A percentile compares a stretch with the other conserved stretches of the same genome.
Conservation (phyloP, 148 eudicot genomes). For the Talinum fruticosum region DNA sequence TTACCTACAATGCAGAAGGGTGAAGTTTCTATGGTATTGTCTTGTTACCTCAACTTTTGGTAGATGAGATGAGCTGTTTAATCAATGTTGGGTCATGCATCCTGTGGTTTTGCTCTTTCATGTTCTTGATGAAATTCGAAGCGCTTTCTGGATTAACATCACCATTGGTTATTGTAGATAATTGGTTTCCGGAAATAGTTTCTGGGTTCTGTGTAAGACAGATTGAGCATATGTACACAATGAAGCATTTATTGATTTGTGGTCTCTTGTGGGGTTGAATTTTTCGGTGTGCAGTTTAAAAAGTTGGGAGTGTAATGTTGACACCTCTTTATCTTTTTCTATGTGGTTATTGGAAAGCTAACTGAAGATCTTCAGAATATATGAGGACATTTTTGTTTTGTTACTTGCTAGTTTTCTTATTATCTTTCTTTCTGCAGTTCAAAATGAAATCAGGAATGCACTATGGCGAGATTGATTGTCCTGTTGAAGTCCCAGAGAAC, state of each 20-base stretch:
- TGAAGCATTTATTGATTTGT: not conserved
- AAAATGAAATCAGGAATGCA: slow-evolving; percentile 94
- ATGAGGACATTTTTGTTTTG: not conserved
- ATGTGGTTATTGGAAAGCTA: not conserved
- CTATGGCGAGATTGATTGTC: slow-evolving; percentile 90
- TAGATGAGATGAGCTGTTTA: not conserved
- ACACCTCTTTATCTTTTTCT: not conserved
- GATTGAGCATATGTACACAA: not conserved
- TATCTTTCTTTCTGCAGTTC: slow-evolving; percentile 49
- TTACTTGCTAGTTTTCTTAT: slow-evolving; percentile 5
- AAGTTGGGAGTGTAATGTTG: not conserved
- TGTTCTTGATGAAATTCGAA: not conserved
- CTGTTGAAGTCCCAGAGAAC: slow-evolving; percentile 66
- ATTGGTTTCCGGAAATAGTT: not conserved
- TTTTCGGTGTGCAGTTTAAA: not conserved
- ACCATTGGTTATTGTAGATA: not conserved
- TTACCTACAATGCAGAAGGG: slow-evolving; percentile 91
- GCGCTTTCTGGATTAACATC: not conserved
- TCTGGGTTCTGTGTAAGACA: not conserved
- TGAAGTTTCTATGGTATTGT: slow-evolving; percentile 87
- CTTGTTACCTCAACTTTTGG: slow-evolving; percentile 9
- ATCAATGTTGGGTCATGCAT: not conserved
- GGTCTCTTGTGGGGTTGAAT: not conserved
- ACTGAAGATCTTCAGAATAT: not conserved
- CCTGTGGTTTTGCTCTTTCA: slow-evolving; percentile 1